Evolutionary conservation across 352 stramenopile species (phyloP).

Genomic region (Aphanomyces astaci): DNA sequence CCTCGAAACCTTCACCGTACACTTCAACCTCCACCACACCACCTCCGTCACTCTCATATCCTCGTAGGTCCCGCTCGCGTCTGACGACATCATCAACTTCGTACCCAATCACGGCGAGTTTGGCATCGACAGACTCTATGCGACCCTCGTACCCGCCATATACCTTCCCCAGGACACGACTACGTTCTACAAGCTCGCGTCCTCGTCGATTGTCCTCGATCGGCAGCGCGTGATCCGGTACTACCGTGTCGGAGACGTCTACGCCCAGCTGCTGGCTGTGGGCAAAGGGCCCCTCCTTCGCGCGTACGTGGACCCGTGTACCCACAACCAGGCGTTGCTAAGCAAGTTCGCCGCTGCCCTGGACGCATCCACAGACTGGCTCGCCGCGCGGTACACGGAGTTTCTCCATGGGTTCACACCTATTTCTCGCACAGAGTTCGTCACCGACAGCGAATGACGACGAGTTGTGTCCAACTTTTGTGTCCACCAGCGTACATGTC

Average conservation of each 20-base stretch:
- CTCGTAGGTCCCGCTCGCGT: not conserved
- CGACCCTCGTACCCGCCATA: not conserved
- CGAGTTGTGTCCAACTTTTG: not conserved
- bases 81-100: constrained; percentile 18
- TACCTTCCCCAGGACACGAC: constrained; percentile 10
- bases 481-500: too few species aligned
- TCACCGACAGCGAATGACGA: not conserved
- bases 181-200: constrained; percentile 22
- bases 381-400: not conserved
- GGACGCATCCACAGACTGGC: not conserved
- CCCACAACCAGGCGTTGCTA: too few species aligned
- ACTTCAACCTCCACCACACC: not conserved
- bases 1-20: constrained; percentile 16
- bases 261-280: not conserved
- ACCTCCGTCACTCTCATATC: not conserved
- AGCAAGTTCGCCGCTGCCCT: too few species aligned
- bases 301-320: constrained; percentile 5
- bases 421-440: constrained; percentile 4
- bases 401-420: constrained; percentile 13
- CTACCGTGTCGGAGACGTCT: constrained; percentile 12
- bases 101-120: constrained; percentile 16
- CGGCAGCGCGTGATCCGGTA: constrained; percentile 20
- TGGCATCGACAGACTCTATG: constrained; percentile 10
- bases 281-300: constrained; percentile 18
- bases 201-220: constrained; percentile 18